Base-by-base conservation (phyloP, 208 protist species). In the Leishmania tropica region DNA sequence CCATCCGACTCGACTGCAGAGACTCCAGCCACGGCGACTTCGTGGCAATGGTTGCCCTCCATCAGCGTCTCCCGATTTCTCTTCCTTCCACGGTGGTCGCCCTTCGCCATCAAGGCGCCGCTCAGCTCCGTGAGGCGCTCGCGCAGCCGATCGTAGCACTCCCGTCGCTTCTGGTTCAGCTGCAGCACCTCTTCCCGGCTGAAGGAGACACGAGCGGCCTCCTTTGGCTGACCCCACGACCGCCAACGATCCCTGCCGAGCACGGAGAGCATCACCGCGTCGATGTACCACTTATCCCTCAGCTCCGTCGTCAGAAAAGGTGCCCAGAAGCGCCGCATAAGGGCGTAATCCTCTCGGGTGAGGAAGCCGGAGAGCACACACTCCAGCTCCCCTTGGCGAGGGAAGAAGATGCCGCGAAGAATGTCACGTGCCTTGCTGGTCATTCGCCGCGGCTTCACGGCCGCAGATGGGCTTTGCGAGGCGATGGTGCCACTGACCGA, bases 211-310 rank as follows among this genome's bases (percentile, higher is more conserved):
- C 71, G 81, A 64, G 81, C 42, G 64, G 70, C 51, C 45, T 86
- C 47, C 76, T 72, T 81, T 51, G 76, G 62, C 73, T 84, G 68
- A 7, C 86, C 77, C 67, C 62, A 84, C 31, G 77, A 84, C 65
- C 81, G 83, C 82, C 85, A 87, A 58, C 74, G 81, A 15, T 86
- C 81, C 28, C 82, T 79, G 56, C 85, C 89, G 11, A 92, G 80
- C 31, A 88, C 82, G n/a, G 82, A 82, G 15, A 90, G 81, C 87
- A 87, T 90, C 31, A 85, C 81, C 21, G 77, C 85, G 79, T 90
- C 89, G 2, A 92, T 53, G 79, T 84, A 89, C 89, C 89, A 92
- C 81, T 81, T 83, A 19, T 88, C 85, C 1, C 79, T 75, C 78
- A 85, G 80, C 17, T 86, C 81, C 10, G 75, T 71, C 4, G 11